A percentile compares a stretch with the other conserved stretches of the same genome.
phyloP scores from a whole-genome alignment of 257 asterid species.

The Nicotiana sylvestris region DNA sequence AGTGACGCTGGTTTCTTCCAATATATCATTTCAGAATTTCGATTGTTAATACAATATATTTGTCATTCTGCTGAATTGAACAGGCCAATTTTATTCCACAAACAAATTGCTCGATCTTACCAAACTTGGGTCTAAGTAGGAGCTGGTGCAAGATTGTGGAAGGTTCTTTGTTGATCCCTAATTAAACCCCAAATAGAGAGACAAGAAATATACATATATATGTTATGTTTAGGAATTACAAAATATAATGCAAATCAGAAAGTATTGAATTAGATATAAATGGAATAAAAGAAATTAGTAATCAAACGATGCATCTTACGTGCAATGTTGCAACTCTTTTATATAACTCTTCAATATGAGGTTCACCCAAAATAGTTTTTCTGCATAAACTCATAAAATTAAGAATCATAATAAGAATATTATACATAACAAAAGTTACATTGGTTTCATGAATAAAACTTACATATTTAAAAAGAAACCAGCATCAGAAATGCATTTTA shows the following conservation, averaged over 20 bases:
- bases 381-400: slow-evolving; percentile 4
- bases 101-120: slow-evolving; percentile 7
- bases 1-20: too few relatives aligned
- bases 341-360: background rate
- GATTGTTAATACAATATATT: too few relatives aligned
- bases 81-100: background rate
- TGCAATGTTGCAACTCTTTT: slow-evolving; percentile 10
- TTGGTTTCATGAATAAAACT: background rate
- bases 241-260: too few relatives aligned
- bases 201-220: too few relatives aligned
- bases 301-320: background rate
- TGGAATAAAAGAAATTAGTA: background rate
- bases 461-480: slow-evolving; percentile 41
- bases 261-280: too few relatives aligned
- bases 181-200: background rate
- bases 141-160: slow-evolving; percentile 26
- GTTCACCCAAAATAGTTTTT: slow-evolving; percentile 17
- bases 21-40: too few relatives aligned
- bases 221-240: too few relatives aligned
- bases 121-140: slow-evolving; percentile 23
- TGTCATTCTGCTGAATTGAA: too few relatives aligned
- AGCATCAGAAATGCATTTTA: slow-evolving; percentile 42
- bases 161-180: slow-evolving; percentile 17
- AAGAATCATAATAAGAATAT: too few relatives aligned
- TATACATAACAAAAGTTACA: background rate